Conservation (phyloP, 1,139 yeast species). For the Candida smagusa region DNA sequence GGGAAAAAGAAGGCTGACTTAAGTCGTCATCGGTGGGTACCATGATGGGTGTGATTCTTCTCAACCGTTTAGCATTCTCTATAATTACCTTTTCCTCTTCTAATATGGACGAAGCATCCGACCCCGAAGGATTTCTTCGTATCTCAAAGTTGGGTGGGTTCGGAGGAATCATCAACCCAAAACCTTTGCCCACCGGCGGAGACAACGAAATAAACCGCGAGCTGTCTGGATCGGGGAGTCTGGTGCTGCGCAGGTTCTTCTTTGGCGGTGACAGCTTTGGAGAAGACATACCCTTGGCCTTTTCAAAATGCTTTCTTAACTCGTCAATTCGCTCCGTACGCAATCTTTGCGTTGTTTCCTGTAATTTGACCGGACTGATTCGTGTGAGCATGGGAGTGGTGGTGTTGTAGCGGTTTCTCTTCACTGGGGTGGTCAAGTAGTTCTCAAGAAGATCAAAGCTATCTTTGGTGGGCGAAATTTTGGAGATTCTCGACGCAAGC, state of each 20-base stretch:
- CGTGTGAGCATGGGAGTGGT: constrained; percentile 21
- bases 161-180: constrained; percentile 23
- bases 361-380: constrained; percentile 38
- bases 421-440: constrained; percentile 36
- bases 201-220: constrained; percentile 7
- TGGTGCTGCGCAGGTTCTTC: background rate
- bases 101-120: constrained; percentile 4
- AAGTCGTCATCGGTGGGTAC: constrained; percentile 33
- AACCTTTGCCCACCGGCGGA: constrained; percentile 5
- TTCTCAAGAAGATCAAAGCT: constrained; percentile 10
- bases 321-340: constrained; percentile 34
- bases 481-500: constrained; percentile 24
- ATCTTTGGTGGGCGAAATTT: constrained; percentile 5
- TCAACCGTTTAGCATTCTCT: constrained; percentile 37
- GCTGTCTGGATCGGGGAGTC: constrained; percentile 5
- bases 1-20: constrained; percentile 31
- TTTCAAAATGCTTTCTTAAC: constrained; percentile 32
- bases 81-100: constrained; percentile 22
- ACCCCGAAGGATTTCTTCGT: constrained; percentile 1
- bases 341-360: constrained; percentile 38
- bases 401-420: constrained; percentile 16
- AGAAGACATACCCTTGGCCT: constrained; percentile 18
- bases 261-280: constrained; percentile 5
- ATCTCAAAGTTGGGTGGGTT: constrained; percentile 27
- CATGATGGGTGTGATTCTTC: constrained; percentile 38